phyloP scores from a whole-genome alignment of 73 alveolate species.

The Paraurostyla sp. region DNA sequence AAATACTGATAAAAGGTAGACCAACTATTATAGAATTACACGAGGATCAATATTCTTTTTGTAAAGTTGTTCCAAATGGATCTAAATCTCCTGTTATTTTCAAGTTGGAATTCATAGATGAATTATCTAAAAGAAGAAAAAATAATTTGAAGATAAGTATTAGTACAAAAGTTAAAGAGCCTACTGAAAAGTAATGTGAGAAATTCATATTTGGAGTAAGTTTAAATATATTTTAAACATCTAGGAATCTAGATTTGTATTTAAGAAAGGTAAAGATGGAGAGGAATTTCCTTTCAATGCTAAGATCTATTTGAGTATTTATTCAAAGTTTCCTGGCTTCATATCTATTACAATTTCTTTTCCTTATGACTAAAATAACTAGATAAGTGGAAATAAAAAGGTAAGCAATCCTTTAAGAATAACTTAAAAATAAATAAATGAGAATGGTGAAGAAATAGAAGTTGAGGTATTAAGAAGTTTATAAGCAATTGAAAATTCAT shows the following conservation, averaged over 20 bases:
- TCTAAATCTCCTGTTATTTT: not conserved
- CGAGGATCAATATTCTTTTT: not conserved
- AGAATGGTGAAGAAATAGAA: slow-evolving; percentile 3
- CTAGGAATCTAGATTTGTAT: not conserved
- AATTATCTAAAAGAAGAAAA: not conserved
- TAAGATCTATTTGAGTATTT: not conserved
- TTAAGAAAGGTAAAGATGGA: not conserved
- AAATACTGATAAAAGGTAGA: not conserved
- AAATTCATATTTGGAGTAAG: not conserved
- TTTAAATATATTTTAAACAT: not conserved
- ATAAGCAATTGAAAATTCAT: slow-evolving; percentile 3
- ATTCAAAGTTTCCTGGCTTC: not conserved
- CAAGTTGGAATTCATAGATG: not conserved
- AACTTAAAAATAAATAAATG: not conserved
- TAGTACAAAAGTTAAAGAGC: slow-evolving; percentile 16
- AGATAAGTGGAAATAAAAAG: not conserved
- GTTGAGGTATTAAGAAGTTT: not conserved
- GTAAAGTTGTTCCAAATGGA: not conserved
- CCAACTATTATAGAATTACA: not conserved
- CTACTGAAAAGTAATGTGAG: not conserved
- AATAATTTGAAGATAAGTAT: not conserved
- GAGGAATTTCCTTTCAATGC: not conserved
- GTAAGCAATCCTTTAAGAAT: not conserved
- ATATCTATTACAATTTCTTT: not conserved
- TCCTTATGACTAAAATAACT: not conserved